Evolutionary conservation across 768 basidiomycete genomes (phyloP).

Genomic region (Dioszegia crocea): DNA sequence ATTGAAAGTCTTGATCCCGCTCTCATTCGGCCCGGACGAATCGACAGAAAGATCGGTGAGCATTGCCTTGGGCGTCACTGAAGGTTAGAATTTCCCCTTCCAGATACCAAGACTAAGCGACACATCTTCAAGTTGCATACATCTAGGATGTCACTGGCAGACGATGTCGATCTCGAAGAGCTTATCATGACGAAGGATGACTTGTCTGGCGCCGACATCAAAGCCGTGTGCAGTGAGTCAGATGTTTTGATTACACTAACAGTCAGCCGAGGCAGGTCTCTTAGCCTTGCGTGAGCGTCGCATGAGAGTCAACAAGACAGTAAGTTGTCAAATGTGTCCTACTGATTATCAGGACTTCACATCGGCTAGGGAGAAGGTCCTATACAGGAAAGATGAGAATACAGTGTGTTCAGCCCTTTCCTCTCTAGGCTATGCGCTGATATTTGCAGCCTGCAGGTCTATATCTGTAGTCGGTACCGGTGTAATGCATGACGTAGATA

Average conservation of each 20-base stretch:
- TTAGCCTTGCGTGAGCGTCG: conserved; percentile 88
- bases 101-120: conserved; percentile 97
- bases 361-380: conserved; percentile 85
- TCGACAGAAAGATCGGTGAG: conserved; percentile 88
- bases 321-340: neutral
- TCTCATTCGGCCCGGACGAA: conserved; percentile 94
- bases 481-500: too few species aligned
- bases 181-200: conserved; percentile 95
- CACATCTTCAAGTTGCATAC: conserved; percentile 95
- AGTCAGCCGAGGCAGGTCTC: conserved; percentile 83
- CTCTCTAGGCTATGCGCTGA: too few species aligned
- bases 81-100: conserved; percentile 59
- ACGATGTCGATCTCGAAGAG: conserved; percentile 86
- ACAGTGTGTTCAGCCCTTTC: conserved; percentile 51
- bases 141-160: conserved; percentile 80
- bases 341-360: conserved; percentile 71
- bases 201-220: conserved; percentile 94
- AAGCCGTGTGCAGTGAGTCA: conserved; percentile 73
- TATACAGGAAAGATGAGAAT: conserved; percentile 97
- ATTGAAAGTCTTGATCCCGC: conserved; percentile 97
- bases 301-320: conserved; percentile 49
- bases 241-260: conserved; percentile 7
- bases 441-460: conserved; percentile 18
- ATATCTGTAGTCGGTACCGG: conserved; percentile 16
- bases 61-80: conserved; percentile 2